phyloP scores from a whole-genome alignment of 148 eudicot species.

The Heliosperma pusillum region DNA sequence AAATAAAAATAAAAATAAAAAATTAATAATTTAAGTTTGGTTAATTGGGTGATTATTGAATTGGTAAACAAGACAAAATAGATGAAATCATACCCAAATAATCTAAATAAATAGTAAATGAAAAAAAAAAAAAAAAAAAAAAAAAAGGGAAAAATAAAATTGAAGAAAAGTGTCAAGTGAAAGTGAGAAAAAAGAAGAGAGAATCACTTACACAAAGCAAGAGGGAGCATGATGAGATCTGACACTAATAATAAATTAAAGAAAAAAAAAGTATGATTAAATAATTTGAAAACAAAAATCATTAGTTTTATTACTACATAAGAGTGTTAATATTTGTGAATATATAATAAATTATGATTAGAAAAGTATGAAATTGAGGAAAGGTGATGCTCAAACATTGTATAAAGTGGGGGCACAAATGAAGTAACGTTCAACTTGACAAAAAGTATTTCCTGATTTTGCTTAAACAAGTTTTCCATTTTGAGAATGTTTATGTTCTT shows the following conservation, averaged over 20 bases:
- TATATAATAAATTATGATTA: neutral
- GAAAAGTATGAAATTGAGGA: neutral
- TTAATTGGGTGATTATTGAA: too few species aligned
- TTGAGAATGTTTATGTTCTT: neutral
- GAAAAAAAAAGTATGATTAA: neutral
- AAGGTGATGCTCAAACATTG: neutral
- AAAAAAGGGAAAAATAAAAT: constrained; percentile 5
- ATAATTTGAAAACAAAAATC: neutral
- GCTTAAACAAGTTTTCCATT: neutral
- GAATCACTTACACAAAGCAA: constrained; percentile 14
- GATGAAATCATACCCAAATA: neutral
- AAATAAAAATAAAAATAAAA: too few species aligned
- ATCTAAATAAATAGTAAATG: too few species aligned
- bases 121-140: neutral
- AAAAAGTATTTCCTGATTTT: neutral
- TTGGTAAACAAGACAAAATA: too few species aligned
- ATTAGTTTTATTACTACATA: too few species aligned
- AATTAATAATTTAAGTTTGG: too few species aligned
- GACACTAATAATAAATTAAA: neutral
- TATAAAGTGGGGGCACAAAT: neutral
- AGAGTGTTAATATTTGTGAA: too few species aligned
- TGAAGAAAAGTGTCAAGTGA: constrained; percentile 10
- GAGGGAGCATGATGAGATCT: constrained; percentile 35
- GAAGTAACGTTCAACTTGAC: neutral
- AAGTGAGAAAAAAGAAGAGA: constrained; percentile 4